Conservation (phyloP, 768 basidiomycete genomes). For the Boletellus emodensis region DNA sequence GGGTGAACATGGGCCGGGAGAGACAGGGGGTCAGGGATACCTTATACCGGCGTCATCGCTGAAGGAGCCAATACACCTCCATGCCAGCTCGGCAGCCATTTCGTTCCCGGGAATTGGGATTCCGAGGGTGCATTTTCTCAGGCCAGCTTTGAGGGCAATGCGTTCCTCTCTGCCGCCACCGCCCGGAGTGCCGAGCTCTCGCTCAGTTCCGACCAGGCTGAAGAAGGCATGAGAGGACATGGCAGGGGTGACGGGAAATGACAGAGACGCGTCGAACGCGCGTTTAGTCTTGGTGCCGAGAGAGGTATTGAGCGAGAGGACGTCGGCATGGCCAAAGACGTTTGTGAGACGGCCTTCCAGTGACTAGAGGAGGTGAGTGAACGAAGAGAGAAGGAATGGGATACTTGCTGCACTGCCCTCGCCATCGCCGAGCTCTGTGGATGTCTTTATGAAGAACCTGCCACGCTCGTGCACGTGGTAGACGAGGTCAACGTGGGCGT, state of each 20-base stretch:
- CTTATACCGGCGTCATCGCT: conserved; percentile 76
- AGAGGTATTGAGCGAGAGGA: conserved; percentile 75
- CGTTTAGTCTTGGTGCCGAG: conserved; percentile 84
- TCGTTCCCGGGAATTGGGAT: conserved; percentile 49
- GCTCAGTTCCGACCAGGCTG: conserved; percentile 66
- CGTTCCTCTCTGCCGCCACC: conserved; percentile 27
- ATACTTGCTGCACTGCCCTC: conserved; percentile 86
- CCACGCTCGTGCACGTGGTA: conserved; percentile 75
- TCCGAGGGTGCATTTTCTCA: conserved; percentile 17
- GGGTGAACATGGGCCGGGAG: conserved; percentile 1
- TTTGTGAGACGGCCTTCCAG: conserved; percentile 81
- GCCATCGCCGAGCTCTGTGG: conserved; percentile 89
- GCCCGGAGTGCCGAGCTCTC: conserved; percentile 52
- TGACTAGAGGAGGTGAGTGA: conserved; percentile 42
- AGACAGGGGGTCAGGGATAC: conserved; percentile 34
- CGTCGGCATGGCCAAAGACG: conserved; percentile 88
- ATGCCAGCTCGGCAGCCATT: conserved; percentile 76
- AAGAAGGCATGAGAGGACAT: conserved; percentile 71
- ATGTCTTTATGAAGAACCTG: conserved; percentile 70
- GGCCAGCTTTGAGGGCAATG: conserved; percentile 72
- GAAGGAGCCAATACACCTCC: conserved; percentile 71
- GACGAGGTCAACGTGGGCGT: conserved; percentile 73
- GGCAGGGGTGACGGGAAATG: conserved; percentile 55
- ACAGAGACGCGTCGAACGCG: conserved; percentile 69
- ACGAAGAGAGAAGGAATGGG: background rate